Percentiles rank a stretch among this genome's conserved stretches.
Conservation (phyloP, 176 grass and related monocot genomes). For the Sorghum bicolor region Sorghum_bicolor_NCBIv3 NC_012874.2:1000001-1000500, state of each 20-base stretch:
- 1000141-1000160: conserved; percentile 54
- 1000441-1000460: background rate
- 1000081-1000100: conserved; percentile 64
- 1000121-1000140: conserved; percentile 32
- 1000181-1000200: conserved; percentile 34
- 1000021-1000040: too few relatives aligned
- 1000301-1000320: too few relatives aligned
- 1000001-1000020: too few relatives aligned
- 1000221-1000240: background rate
- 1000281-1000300: background rate
- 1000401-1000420: background rate
- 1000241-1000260: background rate
- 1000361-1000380: background rate
- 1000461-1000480: too few relatives aligned
- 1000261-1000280: background rate
- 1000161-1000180: conserved; percentile 53
- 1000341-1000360: too few relatives aligned
- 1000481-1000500: background rate
- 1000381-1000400: background rate
- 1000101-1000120: conserved; percentile 42
- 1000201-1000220: background rate
- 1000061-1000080: conserved; percentile 83
- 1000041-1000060: conserved; percentile 79
- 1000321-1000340: too few relatives aligned
- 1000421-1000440: background rate